phyloP scores from a whole-genome alignment of 352 stramenopile species.

The Plasmopara muralis region DNA sequence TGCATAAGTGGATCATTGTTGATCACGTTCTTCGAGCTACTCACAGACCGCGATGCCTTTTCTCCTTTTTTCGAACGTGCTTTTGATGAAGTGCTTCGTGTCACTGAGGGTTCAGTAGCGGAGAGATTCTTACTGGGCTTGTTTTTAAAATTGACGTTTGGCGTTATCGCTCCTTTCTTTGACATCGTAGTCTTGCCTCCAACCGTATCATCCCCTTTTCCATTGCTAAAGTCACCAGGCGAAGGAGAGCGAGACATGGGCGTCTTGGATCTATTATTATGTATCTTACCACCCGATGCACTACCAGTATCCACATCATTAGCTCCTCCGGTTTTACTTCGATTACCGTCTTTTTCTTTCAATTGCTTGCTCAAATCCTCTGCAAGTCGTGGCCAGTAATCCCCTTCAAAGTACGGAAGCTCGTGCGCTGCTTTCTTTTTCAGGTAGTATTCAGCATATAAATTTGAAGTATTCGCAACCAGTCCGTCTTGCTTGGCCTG shows the following conservation, averaged over 20 bases:
- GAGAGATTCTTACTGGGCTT: conserved; percentile 41
- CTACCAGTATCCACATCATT: conserved; percentile 3
- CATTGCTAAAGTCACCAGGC: conserved; percentile 36
- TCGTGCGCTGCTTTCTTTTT: conserved; percentile 84
- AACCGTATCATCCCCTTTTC: conserved; percentile 10
- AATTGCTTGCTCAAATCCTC: conserved; percentile 99
- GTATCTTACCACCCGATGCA: conserved; percentile 4
- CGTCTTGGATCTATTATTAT: conserved; percentile 28
- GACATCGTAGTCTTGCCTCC: conserved; percentile 12
- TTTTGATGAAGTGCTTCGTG: conserved; percentile 58
- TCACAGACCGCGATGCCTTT: conserved; percentile 33
- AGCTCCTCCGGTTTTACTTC: conserved; percentile 22
- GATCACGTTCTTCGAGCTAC: conserved; percentile 60
- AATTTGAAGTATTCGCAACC: conserved; percentile 74
- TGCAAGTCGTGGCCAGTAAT: conserved; percentile 97
- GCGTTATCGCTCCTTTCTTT: conserved; percentile 25
- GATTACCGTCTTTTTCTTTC: conserved; percentile 84
- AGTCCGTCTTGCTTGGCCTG: conserved; percentile 78
- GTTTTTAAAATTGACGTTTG: conserved; percentile 56
- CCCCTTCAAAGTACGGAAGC: conserved; percentile 98
- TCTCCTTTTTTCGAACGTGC: conserved; percentile 58
- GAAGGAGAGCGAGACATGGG: conserved; percentile 44
- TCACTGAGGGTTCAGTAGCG: conserved; percentile 53
- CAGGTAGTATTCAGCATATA: conserved; percentile 85
- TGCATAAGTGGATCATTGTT: conserved; percentile 95